These are phyloP conservation scores for Trichosporon coremiiforme DNA, from an alignment of 1,284 basidiomycete genomes.

Conservation along the genomic window DNA sequence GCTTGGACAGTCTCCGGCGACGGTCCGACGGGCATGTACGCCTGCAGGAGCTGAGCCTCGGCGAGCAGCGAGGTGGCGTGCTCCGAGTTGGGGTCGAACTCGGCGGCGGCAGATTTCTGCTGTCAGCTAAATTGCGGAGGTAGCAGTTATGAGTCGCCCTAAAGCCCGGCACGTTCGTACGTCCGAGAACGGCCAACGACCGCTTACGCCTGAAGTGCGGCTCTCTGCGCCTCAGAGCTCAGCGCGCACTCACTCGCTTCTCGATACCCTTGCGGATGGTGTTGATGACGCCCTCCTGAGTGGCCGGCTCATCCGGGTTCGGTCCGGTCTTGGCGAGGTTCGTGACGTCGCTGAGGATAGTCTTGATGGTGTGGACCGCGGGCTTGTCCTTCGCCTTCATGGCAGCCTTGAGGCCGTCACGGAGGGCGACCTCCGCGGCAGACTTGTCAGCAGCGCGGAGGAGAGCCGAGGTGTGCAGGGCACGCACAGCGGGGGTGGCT, in stretches of 20 bases:
- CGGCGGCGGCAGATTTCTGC: conserved; percentile 7
- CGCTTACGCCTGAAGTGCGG: too few species aligned
- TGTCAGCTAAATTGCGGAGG: not conserved
- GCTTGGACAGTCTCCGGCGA: conserved; percentile 40
- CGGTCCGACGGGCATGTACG: conserved; percentile 46
- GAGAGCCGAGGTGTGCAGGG: conserved; percentile 33
- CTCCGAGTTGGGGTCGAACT: conserved; percentile 14
- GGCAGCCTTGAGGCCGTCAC: conserved; percentile 53
- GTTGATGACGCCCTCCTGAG: conserved; percentile 43
- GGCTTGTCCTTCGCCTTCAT: conserved; percentile 52
- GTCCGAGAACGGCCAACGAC: too few species aligned
- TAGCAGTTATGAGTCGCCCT: too few species aligned
- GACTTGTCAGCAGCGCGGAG: conserved; percentile 28
- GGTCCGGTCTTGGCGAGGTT: conserved; percentile 45
- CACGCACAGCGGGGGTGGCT: conserved; percentile 16
- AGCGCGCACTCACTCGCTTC: conserved; percentile 41
- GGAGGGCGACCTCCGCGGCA: conserved; percentile 38
- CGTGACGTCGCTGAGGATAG: conserved; percentile 51
- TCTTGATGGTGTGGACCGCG: conserved; percentile 44
- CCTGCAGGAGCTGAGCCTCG: conserved; percentile 44
- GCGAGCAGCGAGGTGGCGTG: conserved; percentile 14
- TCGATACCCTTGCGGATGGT: conserved; percentile 48
- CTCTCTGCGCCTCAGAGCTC: too few species aligned
- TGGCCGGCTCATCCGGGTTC: conserved; percentile 44
- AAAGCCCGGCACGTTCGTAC: too few species aligned